A percentile compares a stretch with the other conserved stretches of the same genome.
These are phyloP conservation scores for Gnetum montanum DNA, from an alignment of 75 land plant genomes.

Conservation along the genomic window DNA sequence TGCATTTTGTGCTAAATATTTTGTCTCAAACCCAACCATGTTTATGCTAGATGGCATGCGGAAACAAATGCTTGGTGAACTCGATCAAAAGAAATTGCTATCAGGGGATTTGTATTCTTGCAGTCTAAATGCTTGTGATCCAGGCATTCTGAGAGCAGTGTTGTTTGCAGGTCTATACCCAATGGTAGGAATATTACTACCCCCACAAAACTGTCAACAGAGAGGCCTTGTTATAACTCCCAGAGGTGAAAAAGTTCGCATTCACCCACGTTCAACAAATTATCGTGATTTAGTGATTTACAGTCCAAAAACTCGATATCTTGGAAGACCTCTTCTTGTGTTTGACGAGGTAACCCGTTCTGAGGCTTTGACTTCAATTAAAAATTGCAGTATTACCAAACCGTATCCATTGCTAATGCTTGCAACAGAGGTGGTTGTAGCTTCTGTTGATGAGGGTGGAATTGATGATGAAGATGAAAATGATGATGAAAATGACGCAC, in stretches of 20 bases:
- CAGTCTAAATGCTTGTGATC: conserved; percentile 72
- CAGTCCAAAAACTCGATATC: conserved; percentile 7
- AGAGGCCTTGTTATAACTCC: conserved; percentile 62
- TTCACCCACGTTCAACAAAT: conserved; percentile 71
- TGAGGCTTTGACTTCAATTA: conserved; percentile 61
- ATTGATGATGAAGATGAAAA: conserved; percentile 28
- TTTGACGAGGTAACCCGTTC: conserved; percentile 95
- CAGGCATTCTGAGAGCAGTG: conserved; percentile 86
- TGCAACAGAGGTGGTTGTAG: conserved; percentile 80
- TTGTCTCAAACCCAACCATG: conserved; percentile 70
- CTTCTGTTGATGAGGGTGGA: conserved; percentile 31
- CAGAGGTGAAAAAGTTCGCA: conserved; percentile 63
- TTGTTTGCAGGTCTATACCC: conserved; percentile 84
- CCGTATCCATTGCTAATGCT: conserved; percentile 78
- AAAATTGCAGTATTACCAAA: conserved; percentile 60
- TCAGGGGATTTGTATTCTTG: conserved; percentile 43
- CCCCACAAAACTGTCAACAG: conserved; percentile 27
- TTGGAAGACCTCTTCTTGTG: conserved; percentile 31
- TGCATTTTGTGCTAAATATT: conserved; percentile 61
- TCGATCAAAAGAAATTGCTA: conserved; percentile 63
- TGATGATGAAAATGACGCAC: conserved; percentile 27
- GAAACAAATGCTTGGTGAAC: conserved; percentile 65
- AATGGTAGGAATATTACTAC: conserved; percentile 71
- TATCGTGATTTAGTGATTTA: conserved; percentile 28
- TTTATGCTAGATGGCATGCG: conserved; percentile 74